Conservation (phyloP, 495 filamentous ascomycete species). For the Saxispiralis lemnorum region DNA sequence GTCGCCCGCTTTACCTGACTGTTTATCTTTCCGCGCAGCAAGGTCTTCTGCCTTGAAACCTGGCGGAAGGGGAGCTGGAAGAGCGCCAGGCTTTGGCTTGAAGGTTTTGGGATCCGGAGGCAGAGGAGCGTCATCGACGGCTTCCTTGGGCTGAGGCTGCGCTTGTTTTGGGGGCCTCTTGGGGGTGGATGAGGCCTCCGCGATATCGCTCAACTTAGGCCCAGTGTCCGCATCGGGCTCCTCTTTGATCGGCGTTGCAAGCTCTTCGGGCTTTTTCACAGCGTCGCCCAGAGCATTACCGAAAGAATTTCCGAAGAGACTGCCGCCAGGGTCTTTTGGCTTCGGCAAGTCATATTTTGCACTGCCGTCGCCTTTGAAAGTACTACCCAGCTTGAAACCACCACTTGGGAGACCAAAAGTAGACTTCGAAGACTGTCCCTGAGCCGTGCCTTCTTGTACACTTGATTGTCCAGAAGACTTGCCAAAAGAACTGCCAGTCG, state of each 20-base stretch:
- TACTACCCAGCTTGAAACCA: conserved; percentile 57
- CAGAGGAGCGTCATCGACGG: conserved; percentile 15
- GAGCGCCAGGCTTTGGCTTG: conserved; percentile 15
- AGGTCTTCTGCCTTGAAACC: neutral
- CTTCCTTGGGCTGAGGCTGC: neutral
- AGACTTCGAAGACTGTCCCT: conserved; percentile 14
- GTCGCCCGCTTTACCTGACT: neutral
- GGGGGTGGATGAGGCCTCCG: neutral
- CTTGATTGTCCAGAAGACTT: conserved; percentile 6
- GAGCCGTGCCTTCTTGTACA: conserved; percentile 10
- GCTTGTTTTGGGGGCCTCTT: conserved; percentile 1
- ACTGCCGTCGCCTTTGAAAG: conserved; percentile 60
- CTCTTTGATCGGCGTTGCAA: conserved; percentile 31
- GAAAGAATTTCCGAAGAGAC: conserved; percentile 31
- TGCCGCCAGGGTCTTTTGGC: conserved; percentile 22
- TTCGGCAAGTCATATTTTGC: conserved; percentile 43
- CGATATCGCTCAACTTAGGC: conserved; percentile 23
- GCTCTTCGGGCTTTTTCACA: conserved; percentile 20
- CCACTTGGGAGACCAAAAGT: conserved; percentile 32
- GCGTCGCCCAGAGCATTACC: conserved; percentile 37
- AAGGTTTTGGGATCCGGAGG: conserved; percentile 20
- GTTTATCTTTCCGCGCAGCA: neutral
- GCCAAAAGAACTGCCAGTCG: conserved; percentile 6
- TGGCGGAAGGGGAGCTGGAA: neutral
- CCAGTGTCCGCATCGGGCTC: conserved; percentile 42